Percentiles rank a stretch among this genome's conserved stretches.
Conservation (phyloP, 2,329 filamentous ascomycete genomes). For the Trichoderma sp. region DNA sequence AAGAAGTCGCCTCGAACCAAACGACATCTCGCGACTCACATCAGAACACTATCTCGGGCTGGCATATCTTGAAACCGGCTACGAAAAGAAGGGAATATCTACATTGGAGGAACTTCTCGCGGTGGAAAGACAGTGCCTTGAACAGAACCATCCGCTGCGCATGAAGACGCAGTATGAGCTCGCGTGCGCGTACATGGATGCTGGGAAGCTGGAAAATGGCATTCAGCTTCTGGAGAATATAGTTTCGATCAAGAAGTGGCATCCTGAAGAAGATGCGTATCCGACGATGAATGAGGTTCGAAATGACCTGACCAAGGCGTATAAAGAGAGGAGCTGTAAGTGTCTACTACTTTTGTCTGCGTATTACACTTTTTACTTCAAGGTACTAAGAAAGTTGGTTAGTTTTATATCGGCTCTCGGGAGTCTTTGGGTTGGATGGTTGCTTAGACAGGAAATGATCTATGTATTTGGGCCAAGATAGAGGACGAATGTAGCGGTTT, state of each 20-base stretch:
- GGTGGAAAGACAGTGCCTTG: background rate
- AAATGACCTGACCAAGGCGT: background rate
- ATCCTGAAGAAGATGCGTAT: background rate
- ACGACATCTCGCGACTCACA: background rate
- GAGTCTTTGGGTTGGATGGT: background rate
- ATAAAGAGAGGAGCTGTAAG: slow-evolving; percentile 11
- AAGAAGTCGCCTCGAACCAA: background rate
- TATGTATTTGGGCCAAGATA: background rate
- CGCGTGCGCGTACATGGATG: background rate
- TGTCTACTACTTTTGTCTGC: background rate
- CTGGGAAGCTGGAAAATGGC: background rate
- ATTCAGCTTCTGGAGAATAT: slow-evolving; percentile 13
- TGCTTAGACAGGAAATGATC: background rate
- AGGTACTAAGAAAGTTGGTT: background rate
- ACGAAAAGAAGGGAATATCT: slow-evolving; percentile 14
- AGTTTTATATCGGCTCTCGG: background rate
- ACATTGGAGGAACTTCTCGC: slow-evolving; percentile 8
- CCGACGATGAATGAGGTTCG: background rate
- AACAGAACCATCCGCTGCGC: background rate
- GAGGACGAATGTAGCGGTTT: background rate
- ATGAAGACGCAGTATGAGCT: slow-evolving; percentile 21
- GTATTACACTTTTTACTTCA: too few relatives aligned
- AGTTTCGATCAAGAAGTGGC: background rate
- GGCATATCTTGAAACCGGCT: background rate
- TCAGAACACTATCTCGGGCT: background rate